Conservation (phyloP, 1,284 basidiomycete genomes). For the Irpex sp. region DNA sequence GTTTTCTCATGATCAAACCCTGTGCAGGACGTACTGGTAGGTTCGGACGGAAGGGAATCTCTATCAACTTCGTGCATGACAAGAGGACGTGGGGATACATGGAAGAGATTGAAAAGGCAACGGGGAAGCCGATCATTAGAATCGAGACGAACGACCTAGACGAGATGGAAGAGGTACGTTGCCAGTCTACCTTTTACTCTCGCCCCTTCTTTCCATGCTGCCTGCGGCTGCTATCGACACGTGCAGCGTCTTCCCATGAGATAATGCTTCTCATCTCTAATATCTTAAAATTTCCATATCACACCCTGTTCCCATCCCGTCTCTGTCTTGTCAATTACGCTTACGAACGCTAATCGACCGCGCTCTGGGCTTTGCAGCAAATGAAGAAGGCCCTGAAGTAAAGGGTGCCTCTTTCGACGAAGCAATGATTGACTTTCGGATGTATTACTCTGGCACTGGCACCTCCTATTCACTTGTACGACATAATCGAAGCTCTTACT, state of each 20-base stretch:
- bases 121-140: slow-evolving; percentile 74
- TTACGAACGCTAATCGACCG: background rate
- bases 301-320: background rate
- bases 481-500: background rate
- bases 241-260: background rate
- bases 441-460: slow-evolving; percentile 8
- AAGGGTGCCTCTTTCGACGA: slow-evolving; percentile 11
- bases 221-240: background rate
- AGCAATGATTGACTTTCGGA: slow-evolving; percentile 17
- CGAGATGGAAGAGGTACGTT: slow-evolving; percentile 80
- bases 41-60: slow-evolving; percentile 92
- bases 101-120: slow-evolving; percentile 75
- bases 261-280: background rate
- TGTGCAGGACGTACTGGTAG: slow-evolving; percentile 85
- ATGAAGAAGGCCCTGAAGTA: slow-evolving; percentile 78
- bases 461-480: background rate
- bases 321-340: background rate
- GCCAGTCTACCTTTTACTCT: background rate
- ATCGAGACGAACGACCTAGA: slow-evolving; percentile 86
- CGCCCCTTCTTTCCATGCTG: background rate
- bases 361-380: slow-evolving; percentile 39
- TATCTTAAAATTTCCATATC: background rate
- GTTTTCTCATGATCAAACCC: background rate
- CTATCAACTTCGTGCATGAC: slow-evolving; percentile 96
- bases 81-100: slow-evolving; percentile 82